Base-by-base conservation (phyloP, 2,329 filamentous ascomycete genomes). In the Leptographium wingfieldii region DNA sequence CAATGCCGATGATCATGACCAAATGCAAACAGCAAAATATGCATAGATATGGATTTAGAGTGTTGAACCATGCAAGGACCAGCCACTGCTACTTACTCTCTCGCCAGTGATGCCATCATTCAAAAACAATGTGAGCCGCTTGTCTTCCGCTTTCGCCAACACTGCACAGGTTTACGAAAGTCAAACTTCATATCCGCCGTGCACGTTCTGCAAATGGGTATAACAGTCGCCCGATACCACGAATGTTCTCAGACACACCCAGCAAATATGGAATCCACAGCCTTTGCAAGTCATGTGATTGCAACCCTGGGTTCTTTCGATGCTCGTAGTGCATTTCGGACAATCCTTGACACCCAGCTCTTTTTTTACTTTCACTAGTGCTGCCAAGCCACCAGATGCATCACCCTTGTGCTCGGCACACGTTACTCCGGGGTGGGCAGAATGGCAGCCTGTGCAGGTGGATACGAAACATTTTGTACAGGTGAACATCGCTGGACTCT, bases 401-500 rank as follows among this genome's bases (percentile, higher is more conserved):
- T 57, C 31, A 31, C 46, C 54, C 27, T 3, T 2, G n/a, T 52
- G 31, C 46, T 61, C 55, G 9, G 38, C 57, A 43, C 60, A 59
- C 12, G 46, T 48, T n/a, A 22, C 31, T 38, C 64, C 66, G 0
- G 63, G 63, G 49, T 77, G 74, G 1, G 68, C 60, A 5, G 57
- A 61, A 16, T 72, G 65, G 56, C 75, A 77, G 1, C 58, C 62
- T 0, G 70, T 72, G 61, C 75, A 77, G 0, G 67, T 68, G 1
- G 65, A 27, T 2, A 60, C 60, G 3, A 73, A 64, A 58, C 76
- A 78, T 1, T 66, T 66, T 3, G 67, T 58, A 61, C 76, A 79
- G 0, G 66, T 72, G 58, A 69, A 70, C 0, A 62, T 62, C 1
- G 38, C 55, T 3, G 38, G 27, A 14, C 10, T 9, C 27, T 5